Evolutionary conservation across 768 basidiomycete species (phyloP).

Genomic region (Leccinellum luteum): DNA sequence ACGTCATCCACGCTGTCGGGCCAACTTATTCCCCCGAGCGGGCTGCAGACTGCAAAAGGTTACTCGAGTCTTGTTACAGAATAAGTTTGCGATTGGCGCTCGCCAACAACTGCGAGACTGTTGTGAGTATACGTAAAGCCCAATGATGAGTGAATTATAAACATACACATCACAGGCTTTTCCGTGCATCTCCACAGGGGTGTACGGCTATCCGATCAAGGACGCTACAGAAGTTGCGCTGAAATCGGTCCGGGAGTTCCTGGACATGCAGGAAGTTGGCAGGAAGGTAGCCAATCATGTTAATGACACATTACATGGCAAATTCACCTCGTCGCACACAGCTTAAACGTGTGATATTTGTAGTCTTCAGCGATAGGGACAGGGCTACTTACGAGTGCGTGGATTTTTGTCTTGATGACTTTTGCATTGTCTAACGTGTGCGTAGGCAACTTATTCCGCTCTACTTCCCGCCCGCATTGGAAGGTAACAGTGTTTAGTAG

Average conservation of each 20-base stretch:
- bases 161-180: constrained; percentile 54
- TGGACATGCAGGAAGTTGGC: constrained; percentile 48
- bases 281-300: constrained; percentile 35
- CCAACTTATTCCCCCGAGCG: constrained; percentile 51
- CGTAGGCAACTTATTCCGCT: constrained; percentile 51
- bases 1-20: constrained; percentile 82
- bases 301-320: background rate
- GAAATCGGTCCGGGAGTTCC: constrained; percentile 50
- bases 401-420: background rate
- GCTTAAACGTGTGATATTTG: constrained; percentile 75
- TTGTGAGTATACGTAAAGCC: constrained; percentile 43
- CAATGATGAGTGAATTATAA: background rate
- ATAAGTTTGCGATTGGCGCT: constrained; percentile 61
- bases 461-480: constrained; percentile 50
- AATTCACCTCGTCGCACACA: constrained; percentile 19
- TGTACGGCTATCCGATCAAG: constrained; percentile 75
- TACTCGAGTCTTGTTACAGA: constrained; percentile 68
- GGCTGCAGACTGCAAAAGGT: constrained; percentile 44
- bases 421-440: background rate
- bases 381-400: constrained; percentile 64
- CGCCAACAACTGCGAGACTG: constrained; percentile 56
- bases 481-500: background rate
- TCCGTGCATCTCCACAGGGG: constrained; percentile 74
- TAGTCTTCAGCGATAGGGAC: constrained; percentile 67
- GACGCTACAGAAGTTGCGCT: constrained; percentile 74